A percentile compares a stretch with the other conserved stretches of the same genome.
Conservation (phyloP, 495 filamentous ascomycete genomes). For the Hyaloscypha variabilis region DNA sequence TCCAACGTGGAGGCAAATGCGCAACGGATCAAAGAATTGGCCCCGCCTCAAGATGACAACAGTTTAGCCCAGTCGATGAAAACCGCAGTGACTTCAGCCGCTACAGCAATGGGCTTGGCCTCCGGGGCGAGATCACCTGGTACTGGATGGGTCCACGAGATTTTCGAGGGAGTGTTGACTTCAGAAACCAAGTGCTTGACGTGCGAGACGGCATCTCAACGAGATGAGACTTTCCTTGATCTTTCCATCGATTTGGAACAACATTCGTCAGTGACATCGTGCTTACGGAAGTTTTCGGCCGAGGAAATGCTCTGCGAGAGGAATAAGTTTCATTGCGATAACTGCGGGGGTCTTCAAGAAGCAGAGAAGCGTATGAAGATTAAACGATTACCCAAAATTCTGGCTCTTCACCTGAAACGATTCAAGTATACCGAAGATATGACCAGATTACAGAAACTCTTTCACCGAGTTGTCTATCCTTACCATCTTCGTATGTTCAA, state of each 20-base stretch:
- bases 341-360: slow-evolving; percentile 94
- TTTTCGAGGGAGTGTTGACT: slow-evolving; percentile 92
- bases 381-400: slow-evolving; percentile 87
- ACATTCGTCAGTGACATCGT: slow-evolving; percentile 95
- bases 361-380: slow-evolving; percentile 99
- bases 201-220: slow-evolving; percentile 91
- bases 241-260: slow-evolving; percentile 95
- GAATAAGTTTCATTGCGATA: slow-evolving; percentile 98
- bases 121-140: slow-evolving; percentile 44
- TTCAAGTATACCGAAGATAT: slow-evolving; percentile 98
- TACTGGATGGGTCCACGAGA: slow-evolving; percentile 93
- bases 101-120: slow-evolving; percentile 37
- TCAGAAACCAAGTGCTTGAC: slow-evolving; percentile 97
- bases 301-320: slow-evolving; percentile 99
- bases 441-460: slow-evolving; percentile 91
- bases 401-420: slow-evolving; percentile 90
- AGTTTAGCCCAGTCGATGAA: slow-evolving; percentile 42
- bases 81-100: slow-evolving; percentile 47
- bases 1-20: slow-evolving; percentile 87
- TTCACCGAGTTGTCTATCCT: slow-evolving; percentile 95
- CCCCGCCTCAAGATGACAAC: slow-evolving; percentile 40
- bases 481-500: slow-evolving; percentile 97
- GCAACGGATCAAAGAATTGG: slow-evolving; percentile 54
- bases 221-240: slow-evolving; percentile 94
- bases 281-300: slow-evolving; percentile 91